phyloP scores from a whole-genome alignment of 1,284 basidiomycete species.

The Ustilago bromivora region DNA sequence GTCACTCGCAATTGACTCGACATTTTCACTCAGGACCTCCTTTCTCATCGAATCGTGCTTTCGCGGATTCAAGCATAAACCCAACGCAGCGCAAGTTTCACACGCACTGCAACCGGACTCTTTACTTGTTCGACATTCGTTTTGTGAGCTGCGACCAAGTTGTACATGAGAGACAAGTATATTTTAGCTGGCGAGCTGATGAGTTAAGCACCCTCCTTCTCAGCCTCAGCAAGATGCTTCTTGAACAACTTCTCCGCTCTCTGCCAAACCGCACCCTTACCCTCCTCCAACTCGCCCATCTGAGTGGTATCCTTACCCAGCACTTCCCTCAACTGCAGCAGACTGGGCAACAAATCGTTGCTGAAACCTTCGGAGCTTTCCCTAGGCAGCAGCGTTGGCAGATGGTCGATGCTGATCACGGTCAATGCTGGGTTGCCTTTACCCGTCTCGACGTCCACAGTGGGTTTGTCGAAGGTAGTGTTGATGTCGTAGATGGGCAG shows the following conservation, averaged over 20 bases:
- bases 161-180: background rate
- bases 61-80: no score
- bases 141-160: background rate
- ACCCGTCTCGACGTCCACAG: constrained; percentile 78
- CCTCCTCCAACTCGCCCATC: constrained; percentile 52
- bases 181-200: background rate
- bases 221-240: constrained; percentile 75
- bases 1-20: background rate
- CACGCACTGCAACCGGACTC: background rate
- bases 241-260: constrained; percentile 89
- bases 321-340: constrained; percentile 63
- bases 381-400: constrained; percentile 93
- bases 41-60: background rate
- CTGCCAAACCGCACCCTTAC: constrained; percentile 78
- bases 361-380: constrained; percentile 98
- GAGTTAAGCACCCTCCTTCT: constrained; percentile 33
- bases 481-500: constrained; percentile 96
- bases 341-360: constrained; percentile 84
- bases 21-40: background rate
- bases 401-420: constrained; percentile 96
- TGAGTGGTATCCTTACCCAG: constrained; percentile 55
- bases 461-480: constrained; percentile 94
- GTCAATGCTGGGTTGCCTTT: constrained; percentile 73
- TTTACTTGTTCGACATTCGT: background rate
- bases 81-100: no score